These are phyloP conservation scores for Didymosphaeria variabile DNA, from an alignment of 2,329 filamentous ascomycete species.

Conservation along the genomic window DNA sequence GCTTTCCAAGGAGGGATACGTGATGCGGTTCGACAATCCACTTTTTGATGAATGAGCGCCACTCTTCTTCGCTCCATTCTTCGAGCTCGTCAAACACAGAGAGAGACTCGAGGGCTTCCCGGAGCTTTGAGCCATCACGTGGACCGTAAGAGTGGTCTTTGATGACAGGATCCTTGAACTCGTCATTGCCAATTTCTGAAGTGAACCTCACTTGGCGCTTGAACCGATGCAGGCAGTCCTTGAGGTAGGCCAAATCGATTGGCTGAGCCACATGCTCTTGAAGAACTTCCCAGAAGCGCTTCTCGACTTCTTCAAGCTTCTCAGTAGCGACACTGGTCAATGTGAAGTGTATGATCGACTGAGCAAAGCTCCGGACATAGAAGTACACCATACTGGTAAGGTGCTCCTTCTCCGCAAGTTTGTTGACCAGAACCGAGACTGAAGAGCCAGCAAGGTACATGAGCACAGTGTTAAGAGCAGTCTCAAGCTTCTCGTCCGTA, in stretches of 20 bases:
- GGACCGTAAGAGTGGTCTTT: slow-evolving; percentile 91
- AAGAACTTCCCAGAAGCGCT: slow-evolving; percentile 84
- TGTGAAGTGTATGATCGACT: slow-evolving; percentile 84
- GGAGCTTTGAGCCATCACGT: slow-evolving; percentile 72
- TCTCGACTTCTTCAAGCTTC: slow-evolving; percentile 83
- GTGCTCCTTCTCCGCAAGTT: slow-evolving; percentile 91
- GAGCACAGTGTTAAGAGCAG: slow-evolving; percentile 80
- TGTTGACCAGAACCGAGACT: slow-evolving; percentile 89
- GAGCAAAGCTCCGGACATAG: slow-evolving; percentile 80
- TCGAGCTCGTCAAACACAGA: slow-evolving; percentile 72
- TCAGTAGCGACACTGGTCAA: slow-evolving; percentile 87
- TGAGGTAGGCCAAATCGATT: slow-evolving; percentile 89
- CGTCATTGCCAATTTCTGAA: slow-evolving; percentile 80
- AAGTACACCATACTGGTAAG: slow-evolving; percentile 86
- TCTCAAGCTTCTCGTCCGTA: slow-evolving; percentile 68
- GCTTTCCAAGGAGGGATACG: slow-evolving; percentile 86
- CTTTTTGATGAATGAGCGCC: slow-evolving; percentile 81
- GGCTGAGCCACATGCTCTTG: slow-evolving; percentile 81
- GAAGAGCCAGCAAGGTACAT: slow-evolving; percentile 93
- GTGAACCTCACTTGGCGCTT: slow-evolving; percentile 82
- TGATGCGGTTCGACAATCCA: slow-evolving; percentile 89
- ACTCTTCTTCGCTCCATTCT: slow-evolving; percentile 82
- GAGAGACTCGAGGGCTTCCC: slow-evolving; percentile 52
- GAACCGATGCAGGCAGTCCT: slow-evolving; percentile 84
- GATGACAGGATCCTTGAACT: slow-evolving; percentile 87